Evolutionary conservation across 208 protist genomes (phyloP), one percentile per base, ranked within the genome.

Genomic region (Trypanosoma congolense): DNA sequence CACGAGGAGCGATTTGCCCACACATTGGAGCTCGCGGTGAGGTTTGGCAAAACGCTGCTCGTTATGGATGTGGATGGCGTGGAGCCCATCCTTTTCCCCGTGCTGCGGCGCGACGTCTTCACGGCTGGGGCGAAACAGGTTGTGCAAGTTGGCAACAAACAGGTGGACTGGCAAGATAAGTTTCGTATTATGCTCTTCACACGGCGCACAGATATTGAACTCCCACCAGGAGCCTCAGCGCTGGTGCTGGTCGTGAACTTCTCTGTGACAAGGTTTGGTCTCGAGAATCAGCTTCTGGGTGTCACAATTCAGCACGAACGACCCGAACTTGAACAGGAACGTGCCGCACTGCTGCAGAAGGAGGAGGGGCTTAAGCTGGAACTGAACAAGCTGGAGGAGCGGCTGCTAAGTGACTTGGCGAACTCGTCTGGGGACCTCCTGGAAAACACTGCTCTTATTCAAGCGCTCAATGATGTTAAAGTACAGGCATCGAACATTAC

Each of bases 31-130:
- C 83, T 99, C 8, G 90, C 95, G 33, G 96, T 99, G 6, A 80
- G 97, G 40, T 99, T 99, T 71, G 98, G 98, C 56, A 99, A 99
- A 77, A 98, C 95, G 41, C 75, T 99, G 28, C 73, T 99, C 6
- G 87, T 99, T 51, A 82, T 84, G 22, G 95, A 98, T 75, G 95
- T 98, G 42, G 81, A 97, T 61, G 54, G 46, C n/a, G 82, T 99
- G 5, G 90, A 96, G 56, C 87, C 96, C 25, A 78, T 98, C 35
- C 77, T 99, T 3, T 96, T 91, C 65, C 90, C 96, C 9, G 41
- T 99, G 2, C 68, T 99, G n/a, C 79, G 96, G 12, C 75, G 79
- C n/a, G 96, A 98, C 67, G 58, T 99, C 4, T 52, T 88, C 30
- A 80, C 77, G 14, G 77, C 87, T 21, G 96, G 96, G 10, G 78